phyloP scores from a whole-genome alignment of 75 land plant genomes.

The Picea glauca region DNA sequence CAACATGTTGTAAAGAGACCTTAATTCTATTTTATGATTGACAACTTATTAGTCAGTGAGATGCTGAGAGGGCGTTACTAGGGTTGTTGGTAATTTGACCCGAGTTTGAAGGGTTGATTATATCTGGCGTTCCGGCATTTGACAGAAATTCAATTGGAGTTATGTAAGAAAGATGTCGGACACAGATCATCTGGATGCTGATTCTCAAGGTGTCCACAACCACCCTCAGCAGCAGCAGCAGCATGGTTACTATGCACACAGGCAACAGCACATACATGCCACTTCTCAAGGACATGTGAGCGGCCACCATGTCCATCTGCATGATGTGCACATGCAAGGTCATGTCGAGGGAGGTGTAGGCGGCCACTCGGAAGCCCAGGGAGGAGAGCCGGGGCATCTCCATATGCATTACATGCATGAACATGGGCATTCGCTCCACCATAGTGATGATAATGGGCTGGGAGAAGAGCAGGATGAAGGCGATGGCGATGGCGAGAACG shows the following conservation, averaged over 20 bases:
- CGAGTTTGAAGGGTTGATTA: not conserved
- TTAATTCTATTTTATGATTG: not conserved
- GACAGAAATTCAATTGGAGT: slow-evolving; percentile 1
- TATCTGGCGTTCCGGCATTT: not conserved
- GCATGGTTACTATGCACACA: slow-evolving; percentile 7
- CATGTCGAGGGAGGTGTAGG: not conserved
- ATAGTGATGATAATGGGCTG: slow-evolving; percentile 1
- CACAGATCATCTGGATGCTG: slow-evolving; percentile 8
- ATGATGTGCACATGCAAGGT: slow-evolving; percentile 2
- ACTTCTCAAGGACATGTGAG: slow-evolving; percentile 5
- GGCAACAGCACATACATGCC: slow-evolving; percentile 6
- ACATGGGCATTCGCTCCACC: not conserved
- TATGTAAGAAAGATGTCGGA: slow-evolving; percentile 10
- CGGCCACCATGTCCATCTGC: not conserved
- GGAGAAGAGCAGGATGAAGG: not conserved
- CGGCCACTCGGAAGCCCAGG: slow-evolving; percentile 5
- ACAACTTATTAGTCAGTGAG: not conserved
- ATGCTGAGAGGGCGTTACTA: not conserved
- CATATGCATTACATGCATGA: not conserved
- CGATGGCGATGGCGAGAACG: not conserved
- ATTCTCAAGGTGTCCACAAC: slow-evolving; percentile 3
- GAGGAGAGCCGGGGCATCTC: slow-evolving; percentile 1
- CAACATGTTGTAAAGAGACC: not conserved
- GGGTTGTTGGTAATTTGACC: not conserved
- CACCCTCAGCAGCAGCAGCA: not conserved